A percentile compares a stretch with the other conserved stretches of the same genome.
Evolutionary conservation across 371 early-diverging fungal genomes (phyloP).

Genomic region (Mucor mucedo): DNA sequence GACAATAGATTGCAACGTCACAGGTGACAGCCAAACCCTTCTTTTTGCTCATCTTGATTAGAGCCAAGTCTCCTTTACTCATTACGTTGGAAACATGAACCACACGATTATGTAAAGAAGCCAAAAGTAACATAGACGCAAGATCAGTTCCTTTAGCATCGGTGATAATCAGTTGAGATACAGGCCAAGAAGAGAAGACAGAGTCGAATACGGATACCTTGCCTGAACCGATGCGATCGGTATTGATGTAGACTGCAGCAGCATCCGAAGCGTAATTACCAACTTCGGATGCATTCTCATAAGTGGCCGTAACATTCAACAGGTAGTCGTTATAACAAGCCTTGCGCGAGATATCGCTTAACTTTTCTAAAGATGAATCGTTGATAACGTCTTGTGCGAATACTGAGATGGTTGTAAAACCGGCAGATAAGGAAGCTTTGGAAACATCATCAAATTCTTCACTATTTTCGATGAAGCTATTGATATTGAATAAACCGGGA

Average conservation of each 20-base stretch:
- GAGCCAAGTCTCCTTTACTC: constrained; percentile 77
- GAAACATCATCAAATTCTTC: constrained; percentile 66
- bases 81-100: constrained; percentile 89
- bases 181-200: constrained; percentile 80
- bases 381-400: constrained; percentile 63
- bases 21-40: constrained; percentile 92
- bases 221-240: constrained; percentile 56
- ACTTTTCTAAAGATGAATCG: constrained; percentile 55
- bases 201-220: constrained; percentile 62
- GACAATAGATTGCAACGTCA: constrained; percentile 84
- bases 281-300: constrained; percentile 57
- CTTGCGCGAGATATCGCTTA: constrained; percentile 58
- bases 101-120: constrained; percentile 78
- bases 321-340: constrained; percentile 79
- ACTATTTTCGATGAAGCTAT: constrained; percentile 59
- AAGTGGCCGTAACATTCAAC: constrained; percentile 72
- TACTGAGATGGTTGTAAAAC: constrained; percentile 82
- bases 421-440: constrained; percentile 80
- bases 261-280: constrained; percentile 46
- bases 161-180: constrained; percentile 74
- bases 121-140: constrained; percentile 86
- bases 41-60: constrained; percentile 86
- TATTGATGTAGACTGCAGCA: constrained; percentile 65
- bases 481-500: constrained; percentile 89
- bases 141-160: constrained; percentile 86